Conservation (phyloP, 352 stramenopile genomes). For the Elongisporangium prolatum region DNA sequence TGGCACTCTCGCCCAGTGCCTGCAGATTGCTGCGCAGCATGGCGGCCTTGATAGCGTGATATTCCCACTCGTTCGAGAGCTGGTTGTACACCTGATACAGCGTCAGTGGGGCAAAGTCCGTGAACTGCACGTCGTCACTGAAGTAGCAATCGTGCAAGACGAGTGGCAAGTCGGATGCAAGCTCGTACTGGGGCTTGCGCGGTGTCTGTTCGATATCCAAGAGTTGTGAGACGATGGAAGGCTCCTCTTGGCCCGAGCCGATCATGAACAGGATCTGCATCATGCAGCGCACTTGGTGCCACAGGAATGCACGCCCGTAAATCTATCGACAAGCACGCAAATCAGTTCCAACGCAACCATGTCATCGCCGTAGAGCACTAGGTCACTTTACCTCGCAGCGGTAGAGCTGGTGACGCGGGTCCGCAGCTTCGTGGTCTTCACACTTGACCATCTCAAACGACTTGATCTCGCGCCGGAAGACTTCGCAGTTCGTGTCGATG, state of each 20-base stretch:
- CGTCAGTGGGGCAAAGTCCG: conserved; percentile 54
- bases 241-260: conserved; percentile 89
- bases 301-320: conserved; percentile 95
- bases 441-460: conserved; percentile 84
- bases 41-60: conserved; percentile 57
- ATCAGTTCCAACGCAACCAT: background rate
- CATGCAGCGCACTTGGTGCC: conserved; percentile 99
- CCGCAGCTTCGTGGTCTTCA: conserved; percentile 23
- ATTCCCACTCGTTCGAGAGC: conserved; percentile 85
- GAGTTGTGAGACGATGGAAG: conserved; percentile 84
- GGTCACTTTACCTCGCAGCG: conserved; percentile 38
- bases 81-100: conserved; percentile 76
- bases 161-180: conserved; percentile 93
- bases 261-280: conserved; percentile 96
- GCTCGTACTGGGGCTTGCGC: conserved; percentile 91
- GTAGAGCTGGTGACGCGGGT: conserved; percentile 60
- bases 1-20: conserved; percentile 28
- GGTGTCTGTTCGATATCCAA: conserved; percentile 90
- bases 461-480: conserved; percentile 88
- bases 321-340: conserved; percentile 29
- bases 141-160: conserved; percentile 98
- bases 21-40: conserved; percentile 74
- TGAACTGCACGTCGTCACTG: conserved; percentile 63
- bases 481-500: conserved; percentile 97
- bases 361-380: background rate